Conservation (phyloP, 2,329 filamentous ascomycete species). For the Xylaria sp. region DNA sequence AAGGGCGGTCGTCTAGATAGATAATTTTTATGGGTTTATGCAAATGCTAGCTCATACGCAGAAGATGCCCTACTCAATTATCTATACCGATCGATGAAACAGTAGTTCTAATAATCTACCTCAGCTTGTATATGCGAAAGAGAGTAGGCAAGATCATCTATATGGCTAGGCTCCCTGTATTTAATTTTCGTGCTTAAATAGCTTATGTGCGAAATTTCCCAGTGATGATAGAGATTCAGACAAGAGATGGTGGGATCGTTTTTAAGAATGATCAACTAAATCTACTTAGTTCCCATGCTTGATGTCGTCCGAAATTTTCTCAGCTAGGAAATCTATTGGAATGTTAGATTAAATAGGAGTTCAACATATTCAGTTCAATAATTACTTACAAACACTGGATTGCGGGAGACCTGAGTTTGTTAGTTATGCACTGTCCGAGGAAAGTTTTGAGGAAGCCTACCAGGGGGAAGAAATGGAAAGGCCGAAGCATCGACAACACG, state of each 20-base stretch:
- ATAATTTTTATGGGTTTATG: background rate
- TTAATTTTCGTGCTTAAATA: background rate
- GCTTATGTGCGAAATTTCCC: background rate
- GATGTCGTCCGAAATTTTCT: background rate
- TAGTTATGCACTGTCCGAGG: background rate
- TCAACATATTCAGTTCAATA: too few relatives aligned
- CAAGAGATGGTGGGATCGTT: background rate
- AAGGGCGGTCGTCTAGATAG: background rate
- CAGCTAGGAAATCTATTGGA: background rate
- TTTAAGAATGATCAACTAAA: background rate
- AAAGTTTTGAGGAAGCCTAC: background rate
- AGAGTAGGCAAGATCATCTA: too few relatives aligned
- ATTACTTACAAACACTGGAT: background rate
- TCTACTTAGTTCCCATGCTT: background rate
- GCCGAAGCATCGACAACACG: conserved; percentile 49
- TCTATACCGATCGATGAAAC: too few relatives aligned
- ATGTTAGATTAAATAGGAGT: background rate
- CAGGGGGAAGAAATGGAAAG: conserved; percentile 43
- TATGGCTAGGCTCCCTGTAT: too few relatives aligned
- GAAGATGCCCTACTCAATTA: too few relatives aligned
- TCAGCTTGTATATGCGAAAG: too few relatives aligned
- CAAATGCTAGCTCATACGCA: background rate
- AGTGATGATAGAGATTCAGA: background rate
- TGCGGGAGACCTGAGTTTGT: background rate
- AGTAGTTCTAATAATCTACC: too few relatives aligned